Percentiles rank a stretch among this genome's conserved stretches.
Conservation (phyloP, 2,329 filamentous ascomycete species). For the Trichophyton rubrum region DNA sequence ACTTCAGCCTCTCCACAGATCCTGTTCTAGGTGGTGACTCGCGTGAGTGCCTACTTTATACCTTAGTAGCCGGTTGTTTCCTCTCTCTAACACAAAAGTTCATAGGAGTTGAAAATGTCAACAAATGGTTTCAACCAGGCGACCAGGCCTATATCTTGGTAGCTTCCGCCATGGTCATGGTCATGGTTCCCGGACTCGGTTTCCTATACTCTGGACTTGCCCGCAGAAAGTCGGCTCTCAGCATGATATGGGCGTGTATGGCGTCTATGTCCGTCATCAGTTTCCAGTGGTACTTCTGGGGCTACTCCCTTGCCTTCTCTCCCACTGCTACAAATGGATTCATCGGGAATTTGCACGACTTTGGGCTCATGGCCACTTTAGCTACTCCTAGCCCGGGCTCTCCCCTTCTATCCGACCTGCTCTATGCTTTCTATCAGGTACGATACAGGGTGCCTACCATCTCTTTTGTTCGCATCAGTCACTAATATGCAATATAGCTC, state of each 20-base stretch:
- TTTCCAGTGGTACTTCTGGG: slow-evolving; percentile 99
- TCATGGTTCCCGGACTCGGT: slow-evolving; percentile 94
- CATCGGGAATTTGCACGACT: slow-evolving; percentile 82
- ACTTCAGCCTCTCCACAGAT: slow-evolving; percentile 39
- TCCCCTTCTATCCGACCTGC: slow-evolving; percentile 72
- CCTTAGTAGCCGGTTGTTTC: background rate
- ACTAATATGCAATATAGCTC: slow-evolving; percentile 46
- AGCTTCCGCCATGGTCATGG: slow-evolving; percentile 77
- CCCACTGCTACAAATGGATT: slow-evolving; percentile 69
- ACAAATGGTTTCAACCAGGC: slow-evolving; percentile 87
- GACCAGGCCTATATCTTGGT: slow-evolving; percentile 92
- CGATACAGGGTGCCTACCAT: background rate
- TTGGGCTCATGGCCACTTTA: slow-evolving; percentile 75
- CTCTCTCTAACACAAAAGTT: background rate
- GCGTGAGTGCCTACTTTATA: slow-evolving; percentile 43
- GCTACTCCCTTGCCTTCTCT: slow-evolving; percentile 89
- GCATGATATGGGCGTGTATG: slow-evolving; percentile 96
- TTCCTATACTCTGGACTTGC: slow-evolving; percentile 96
- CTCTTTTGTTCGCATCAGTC: background rate
- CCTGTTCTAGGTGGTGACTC: slow-evolving; percentile 60
- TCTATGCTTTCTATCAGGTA: slow-evolving; percentile 91
- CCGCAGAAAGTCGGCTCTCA: slow-evolving; percentile 92
- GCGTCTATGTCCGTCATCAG: slow-evolving; percentile 79
- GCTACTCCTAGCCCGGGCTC: slow-evolving; percentile 77
- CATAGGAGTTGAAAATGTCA: slow-evolving; percentile 70